Evolutionary conservation across 1,139 yeast species (phyloP), one percentile per base, ranked within the genome.

Genomic region (Martiniozyma asiatica): DNA sequence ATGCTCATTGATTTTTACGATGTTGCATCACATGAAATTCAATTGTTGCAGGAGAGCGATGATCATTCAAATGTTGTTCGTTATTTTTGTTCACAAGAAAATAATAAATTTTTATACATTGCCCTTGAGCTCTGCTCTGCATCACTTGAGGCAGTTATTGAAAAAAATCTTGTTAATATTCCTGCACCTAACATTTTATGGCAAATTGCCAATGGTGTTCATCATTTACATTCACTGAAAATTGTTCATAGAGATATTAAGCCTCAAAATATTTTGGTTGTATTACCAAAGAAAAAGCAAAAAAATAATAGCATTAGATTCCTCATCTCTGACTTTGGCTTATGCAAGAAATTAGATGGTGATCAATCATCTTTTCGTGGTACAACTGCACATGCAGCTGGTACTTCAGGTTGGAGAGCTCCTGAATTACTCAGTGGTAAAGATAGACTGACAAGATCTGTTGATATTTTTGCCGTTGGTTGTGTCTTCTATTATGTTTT

Each of bases 371-470:
- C 95, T 6, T 89, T 89, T 52, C 68, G 89, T 40, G 94, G 96
- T 0, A 87, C 95, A 1, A 76, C 89, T 1, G 85, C 85, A 19
- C 79, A 84, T 47, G 93, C 94, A 8, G 94, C 96, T 0, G 99
- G 99, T 2, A 89, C 98, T 0, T 72, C 89, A 6, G 99, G 99
- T 2, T 89, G 98, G 98, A 68, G 97, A 43, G 97, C 98, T 0
- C 98, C 98, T 0, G 99, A 89, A 49, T 59, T 89, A 22, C 56
- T 82, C 25, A 4, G 42, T 50, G 11, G 53, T 63, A 22, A 63
- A 34, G 71, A 81, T 41, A 62, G 95, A 32, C 63, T 89, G 27
- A 89, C 97, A 0, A 71, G 89, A 40, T 89, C 95, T 0, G 82
- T 92, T 37, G 99, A 89, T 53, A 80, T 89, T 5, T 89, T 92